Evolutionary conservation across 768 basidiomycete species (phyloP), one percentile per base, ranked within the genome.

Genomic region (Mycena maculata): DNA sequence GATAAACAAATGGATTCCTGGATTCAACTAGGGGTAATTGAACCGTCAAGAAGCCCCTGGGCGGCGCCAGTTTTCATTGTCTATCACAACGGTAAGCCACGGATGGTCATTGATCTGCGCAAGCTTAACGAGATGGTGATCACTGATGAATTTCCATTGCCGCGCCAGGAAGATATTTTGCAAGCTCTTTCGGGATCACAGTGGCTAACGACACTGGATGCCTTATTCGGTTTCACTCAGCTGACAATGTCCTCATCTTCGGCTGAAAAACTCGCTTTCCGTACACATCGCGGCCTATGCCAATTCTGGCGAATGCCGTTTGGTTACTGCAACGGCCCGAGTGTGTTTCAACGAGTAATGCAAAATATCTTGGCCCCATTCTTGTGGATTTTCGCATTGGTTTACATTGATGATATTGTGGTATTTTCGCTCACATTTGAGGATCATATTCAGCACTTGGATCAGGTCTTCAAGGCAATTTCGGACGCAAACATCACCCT

Each of bases 261-360:
- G 4, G 47, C 47, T 4, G 47, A 48, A 33, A 78, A 79, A 42
- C 77, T 77, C 0, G 81, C 80, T 0, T 84, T 84, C 52, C 61
- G 78, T 2, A 77, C 76, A 0, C 84, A 83, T 64, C 57, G 69
- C 45, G 84, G 83, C 5, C 66, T 83, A 1, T 80, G 61, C 27
- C 82, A 85, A 64, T 84, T 84, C 65, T 66, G 60, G 30, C 49
- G 79, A 39, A 82, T 84, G 80, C 82, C 82, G 0, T 84, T 85
- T 53, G 78, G 79, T 4, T 71, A 73, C 0, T 50, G 75, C 0
- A 80, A 80, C 59, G 77, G 80, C 2, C 83, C 82, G 0, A 69
- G 76, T 1, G 73, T 81, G 0, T 83, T 83, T 56, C 83, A 84
- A 55, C 48, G 79, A 23, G 68, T 82, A 4, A 84, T 84, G 82